Base-by-base conservation (phyloP, 345 rosid genomes). In the Ceriops zippeliana region DNA sequence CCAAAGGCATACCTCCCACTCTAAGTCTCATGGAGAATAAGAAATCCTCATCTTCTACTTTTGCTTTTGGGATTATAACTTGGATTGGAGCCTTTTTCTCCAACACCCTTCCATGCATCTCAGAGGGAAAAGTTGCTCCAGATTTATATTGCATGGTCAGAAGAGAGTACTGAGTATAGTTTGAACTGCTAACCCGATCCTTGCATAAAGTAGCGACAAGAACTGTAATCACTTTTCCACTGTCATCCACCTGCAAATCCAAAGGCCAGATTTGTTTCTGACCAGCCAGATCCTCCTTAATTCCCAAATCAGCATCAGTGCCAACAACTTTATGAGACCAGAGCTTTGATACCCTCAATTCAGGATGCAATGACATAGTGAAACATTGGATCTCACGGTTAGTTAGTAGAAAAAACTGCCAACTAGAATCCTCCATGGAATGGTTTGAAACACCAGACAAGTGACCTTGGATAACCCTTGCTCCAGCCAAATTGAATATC, bases 11-110 rank as follows among this genome's bases (percentile, higher is more conserved):
- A 32, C 97, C 96, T 38, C 97, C 98, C 58, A 88, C 83, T 79
- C 90, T 77, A 78, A 93, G 91, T 75, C 82, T 87, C 96, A 93
- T 86, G 62, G 96, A 91, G 81, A 89, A 91, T 71, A 91, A 87
- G 83, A 87, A 86, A 58, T 87, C 85, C 76, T 89, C 96, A 49
- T 89, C 91, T 76, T 93, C 98, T 57, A 91, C 89, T 83, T 93
- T 88, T 72, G 98, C 98, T 86, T 93, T 93, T 52, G 98, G 98
- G 67, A 93, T 91, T 73, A 93, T 88, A 76, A 86, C 98, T 85
- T 93, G 96, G 59, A 87, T 78, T 70, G 95, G 97, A 79, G 85
- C 86, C 73, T 79, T 88, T 82, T 93, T 91, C 90, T 91, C 97
- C 81, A 93, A 81, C 54, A 89, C 76, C 68, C 84, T 79, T 65